Evolutionary conservation across 768 basidiomycete genomes (phyloP).

Genomic region (Collybia mongolica): DNA sequence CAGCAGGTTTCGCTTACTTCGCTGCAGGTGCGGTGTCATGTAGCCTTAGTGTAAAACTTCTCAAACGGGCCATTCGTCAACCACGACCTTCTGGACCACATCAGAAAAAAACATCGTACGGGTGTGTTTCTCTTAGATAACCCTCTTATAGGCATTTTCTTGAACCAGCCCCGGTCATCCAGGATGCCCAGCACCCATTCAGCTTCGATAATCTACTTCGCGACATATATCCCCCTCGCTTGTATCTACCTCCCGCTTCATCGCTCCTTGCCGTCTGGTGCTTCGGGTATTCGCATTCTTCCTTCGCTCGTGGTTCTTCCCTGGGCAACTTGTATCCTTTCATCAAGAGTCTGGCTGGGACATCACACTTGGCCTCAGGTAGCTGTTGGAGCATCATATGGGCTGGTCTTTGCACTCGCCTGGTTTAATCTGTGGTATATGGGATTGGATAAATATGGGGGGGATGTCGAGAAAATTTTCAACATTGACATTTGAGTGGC

Average conservation of each 20-base stretch:
- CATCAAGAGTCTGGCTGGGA: constrained; percentile 73
- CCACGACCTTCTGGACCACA: constrained; percentile 49
- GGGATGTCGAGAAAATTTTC: not conserved
- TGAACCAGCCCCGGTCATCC: constrained; percentile 3
- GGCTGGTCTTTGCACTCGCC: constrained; percentile 45
- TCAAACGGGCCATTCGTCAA: constrained; percentile 64
- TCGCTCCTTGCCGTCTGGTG: constrained; percentile 40
- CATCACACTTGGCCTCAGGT: constrained; percentile 78
- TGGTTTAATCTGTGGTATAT: constrained; percentile 61
- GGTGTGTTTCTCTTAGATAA: constrained; percentile 41
- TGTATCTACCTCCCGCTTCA: constrained; percentile 60
- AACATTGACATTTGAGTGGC: too few relatives aligned
- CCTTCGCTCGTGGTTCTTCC: constrained; percentile 49
- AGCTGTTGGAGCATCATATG: constrained; percentile 54
- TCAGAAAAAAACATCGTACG: constrained; percentile 57
- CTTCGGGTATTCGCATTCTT: constrained; percentile 35
- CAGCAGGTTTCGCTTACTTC: constrained; percentile 62
- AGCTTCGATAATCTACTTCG: constrained; percentile 63
- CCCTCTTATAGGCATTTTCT: not conserved
- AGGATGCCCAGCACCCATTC: constrained; percentile 89
- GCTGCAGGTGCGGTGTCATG: constrained; percentile 55
- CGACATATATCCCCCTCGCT: constrained; percentile 58
- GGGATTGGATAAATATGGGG: constrained; percentile 16
- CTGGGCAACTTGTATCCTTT: constrained; percentile 51
- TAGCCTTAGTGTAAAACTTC: constrained; percentile 53